These are phyloP conservation scores for Hypoxylon sp. DNA, from an alignment of 2,329 filamentous ascomycete genomes.

Conservation along the genomic window DNA sequence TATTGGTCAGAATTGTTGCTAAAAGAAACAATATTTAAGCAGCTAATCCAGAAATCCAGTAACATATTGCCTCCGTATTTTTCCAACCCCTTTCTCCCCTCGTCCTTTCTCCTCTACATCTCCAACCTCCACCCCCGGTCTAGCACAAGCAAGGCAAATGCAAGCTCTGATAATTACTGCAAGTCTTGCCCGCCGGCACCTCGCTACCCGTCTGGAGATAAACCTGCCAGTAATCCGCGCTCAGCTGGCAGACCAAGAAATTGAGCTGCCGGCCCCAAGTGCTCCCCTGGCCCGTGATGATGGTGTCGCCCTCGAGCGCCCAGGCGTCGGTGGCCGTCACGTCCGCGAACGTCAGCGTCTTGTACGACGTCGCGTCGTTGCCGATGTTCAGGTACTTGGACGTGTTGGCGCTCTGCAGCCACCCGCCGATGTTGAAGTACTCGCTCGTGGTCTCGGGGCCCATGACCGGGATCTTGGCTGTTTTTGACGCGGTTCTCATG, in stretches of 20 bases:
- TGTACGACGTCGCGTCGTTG: slow-evolving; percentile 63
- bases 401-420: slow-evolving; percentile 66
- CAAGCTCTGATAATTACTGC: slow-evolving; percentile 69
- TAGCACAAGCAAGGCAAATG: slow-evolving; percentile 66
- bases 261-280: slow-evolving; percentile 60
- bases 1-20: neutral
- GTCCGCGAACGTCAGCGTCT: slow-evolving; percentile 63
- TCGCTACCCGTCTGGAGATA: slow-evolving; percentile 68
- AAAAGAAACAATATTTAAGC: neutral
- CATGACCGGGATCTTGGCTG: slow-evolving; percentile 62
- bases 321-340: slow-evolving; percentile 63
- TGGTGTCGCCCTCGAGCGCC: slow-evolving; percentile 61
- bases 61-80: neutral
- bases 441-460: slow-evolving; percentile 66
- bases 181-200: slow-evolving; percentile 63
- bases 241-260: slow-evolving; percentile 64
- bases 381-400: slow-evolving; percentile 65
- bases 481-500: neutral
- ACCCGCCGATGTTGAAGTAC: slow-evolving; percentile 64
- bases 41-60: neutral
- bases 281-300: slow-evolving; percentile 49
- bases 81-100: neutral
- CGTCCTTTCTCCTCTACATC: neutral
- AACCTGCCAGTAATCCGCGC: slow-evolving; percentile 63
- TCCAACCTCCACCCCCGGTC: neutral